Percentiles rank a stretch among this genome's conserved stretches.
phyloP scores from a whole-genome alignment of 345 rosid genomes.

The Acer negundo region DNA sequence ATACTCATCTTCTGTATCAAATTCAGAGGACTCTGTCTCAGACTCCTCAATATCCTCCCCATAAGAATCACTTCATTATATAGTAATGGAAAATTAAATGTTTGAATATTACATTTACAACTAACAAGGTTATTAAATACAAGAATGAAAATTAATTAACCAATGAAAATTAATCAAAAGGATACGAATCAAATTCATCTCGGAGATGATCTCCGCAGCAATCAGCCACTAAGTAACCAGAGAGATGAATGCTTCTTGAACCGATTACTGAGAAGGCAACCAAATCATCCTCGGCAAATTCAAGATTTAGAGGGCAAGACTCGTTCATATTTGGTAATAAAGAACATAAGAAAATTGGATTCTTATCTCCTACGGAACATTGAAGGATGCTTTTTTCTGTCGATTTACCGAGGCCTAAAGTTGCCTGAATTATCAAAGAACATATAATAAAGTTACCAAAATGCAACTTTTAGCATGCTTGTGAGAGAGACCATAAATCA shows the following conservation, averaged over 20 bases:
- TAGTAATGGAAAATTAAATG: slow-evolving; percentile 32
- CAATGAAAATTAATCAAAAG: slow-evolving; percentile 26
- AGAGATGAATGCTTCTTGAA: slow-evolving; percentile 73
- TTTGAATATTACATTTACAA: not conserved
- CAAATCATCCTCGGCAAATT: slow-evolving; percentile 61
- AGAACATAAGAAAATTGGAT: slow-evolving; percentile 72
- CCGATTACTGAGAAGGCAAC: slow-evolving; percentile 82
- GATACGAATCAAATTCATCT: slow-evolving; percentile 81
- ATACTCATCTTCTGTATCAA: slow-evolving; percentile 62
- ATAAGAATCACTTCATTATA: slow-evolving; percentile 48
- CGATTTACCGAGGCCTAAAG: slow-evolving; percentile 74
- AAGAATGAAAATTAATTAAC: not conserved
- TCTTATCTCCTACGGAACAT: slow-evolving; percentile 63
- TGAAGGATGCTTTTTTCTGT: slow-evolving; percentile 68
- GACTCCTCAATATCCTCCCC: slow-evolving; percentile 62
- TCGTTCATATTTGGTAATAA: slow-evolving; percentile 70
- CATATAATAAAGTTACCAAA: slow-evolving; percentile 12
- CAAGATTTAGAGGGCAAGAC: slow-evolving; percentile 75
- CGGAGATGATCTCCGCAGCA: slow-evolving; percentile 51
- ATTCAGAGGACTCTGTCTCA: slow-evolving; percentile 63
- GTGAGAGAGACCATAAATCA: not conserved
- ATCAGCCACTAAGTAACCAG: slow-evolving; percentile 69
- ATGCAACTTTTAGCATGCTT: not conserved
- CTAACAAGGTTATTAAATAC: not conserved
- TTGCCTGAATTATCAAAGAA: slow-evolving; percentile 57